Evolutionary conservation across 116 monocot genomes (phyloP), one percentile per base, ranked within the genome.

Genomic region (Phalaenopsis hybrid): DNA sequence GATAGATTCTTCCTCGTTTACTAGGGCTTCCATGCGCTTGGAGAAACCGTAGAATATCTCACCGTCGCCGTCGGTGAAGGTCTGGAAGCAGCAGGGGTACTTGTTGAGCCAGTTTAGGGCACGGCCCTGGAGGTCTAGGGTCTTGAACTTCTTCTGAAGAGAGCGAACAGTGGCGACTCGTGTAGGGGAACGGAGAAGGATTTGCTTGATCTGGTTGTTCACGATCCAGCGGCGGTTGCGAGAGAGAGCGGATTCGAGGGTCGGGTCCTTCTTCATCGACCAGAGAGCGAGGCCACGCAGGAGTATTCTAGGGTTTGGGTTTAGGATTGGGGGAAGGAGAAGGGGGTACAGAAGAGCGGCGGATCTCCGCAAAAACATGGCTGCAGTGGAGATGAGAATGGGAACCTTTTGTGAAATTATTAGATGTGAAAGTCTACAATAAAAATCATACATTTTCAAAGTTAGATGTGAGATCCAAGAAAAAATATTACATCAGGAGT

Each of bases 171-270:
- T 85, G 80, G 88, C 79, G 79, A 80, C 68, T 59, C 80, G 83
- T 75, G 51, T 81, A 5, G 93, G 97, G 72, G 79, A 85, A 68
- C 92, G 86, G 85, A 94, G 91, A 78, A 97, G 97, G 80, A 91
- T 58, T 87, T 94, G 76, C 85, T 97, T 97, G 86, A 97, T 94
- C 89, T 97, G 97, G 87, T 94, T 94, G 92, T 94, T 94, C 55
- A 97, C 91, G 78, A 94, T 92, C 97, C 93, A 97, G 31, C 93
- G 94, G 83, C 94, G 97, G 86, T 94, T 94, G 84, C 94, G 92
- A 69, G 91, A 88, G 86, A 97, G 92, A 17, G 93, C 91, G 15
- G 79, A 75, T 84, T 97, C 92, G 37, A 97, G 94, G 45, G 65
- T 65, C 0, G 86, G 85, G 59, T 94, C 92, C 82, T 97, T 97